Conservation (phyloP, 257 asterid species). For the Rauvolfia tetraphylla region DNA sequence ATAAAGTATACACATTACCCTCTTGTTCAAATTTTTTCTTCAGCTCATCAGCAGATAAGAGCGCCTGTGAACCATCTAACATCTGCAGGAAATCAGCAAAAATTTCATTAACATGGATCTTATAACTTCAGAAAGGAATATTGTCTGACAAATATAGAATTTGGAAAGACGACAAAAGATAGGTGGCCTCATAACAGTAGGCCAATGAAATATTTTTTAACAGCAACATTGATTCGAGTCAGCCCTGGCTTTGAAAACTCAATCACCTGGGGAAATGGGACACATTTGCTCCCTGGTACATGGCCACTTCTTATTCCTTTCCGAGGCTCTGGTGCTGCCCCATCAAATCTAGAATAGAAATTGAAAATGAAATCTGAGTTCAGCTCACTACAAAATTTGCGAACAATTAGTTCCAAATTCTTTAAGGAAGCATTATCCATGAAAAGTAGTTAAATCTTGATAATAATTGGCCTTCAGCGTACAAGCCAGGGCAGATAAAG, state of each 20-base stretch:
- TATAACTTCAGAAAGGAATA: background rate
- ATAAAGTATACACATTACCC: slow-evolving; percentile 44
- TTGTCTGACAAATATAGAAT: background rate
- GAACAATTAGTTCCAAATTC: background rate
- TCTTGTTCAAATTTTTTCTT: slow-evolving; percentile 65
- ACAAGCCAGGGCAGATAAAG: background rate
- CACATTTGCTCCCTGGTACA: slow-evolving; percentile 90
- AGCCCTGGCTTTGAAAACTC: background rate
- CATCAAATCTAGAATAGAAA: slow-evolving; percentile 61
- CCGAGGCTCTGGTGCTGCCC: slow-evolving; percentile 95
- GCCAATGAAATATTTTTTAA: background rate
- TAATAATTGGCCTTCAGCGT: background rate
- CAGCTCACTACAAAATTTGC: background rate
- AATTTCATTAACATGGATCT: slow-evolving; percentile 12
- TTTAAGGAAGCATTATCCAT: background rate
- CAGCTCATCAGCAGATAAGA: slow-evolving; percentile 72
- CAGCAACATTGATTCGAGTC: background rate
- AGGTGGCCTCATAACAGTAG: background rate
- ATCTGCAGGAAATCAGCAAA: slow-evolving; percentile 44
- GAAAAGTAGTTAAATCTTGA: background rate
- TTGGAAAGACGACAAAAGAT: background rate
- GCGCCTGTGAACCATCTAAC: slow-evolving; percentile 79
- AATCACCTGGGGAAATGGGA: slow-evolving; percentile 82
- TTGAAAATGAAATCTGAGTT: slow-evolving; percentile 7
- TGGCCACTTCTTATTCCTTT: slow-evolving; percentile 93